Conservation (phyloP, 805 yeast genomes). For the Suhomyces sp. region DNA sequence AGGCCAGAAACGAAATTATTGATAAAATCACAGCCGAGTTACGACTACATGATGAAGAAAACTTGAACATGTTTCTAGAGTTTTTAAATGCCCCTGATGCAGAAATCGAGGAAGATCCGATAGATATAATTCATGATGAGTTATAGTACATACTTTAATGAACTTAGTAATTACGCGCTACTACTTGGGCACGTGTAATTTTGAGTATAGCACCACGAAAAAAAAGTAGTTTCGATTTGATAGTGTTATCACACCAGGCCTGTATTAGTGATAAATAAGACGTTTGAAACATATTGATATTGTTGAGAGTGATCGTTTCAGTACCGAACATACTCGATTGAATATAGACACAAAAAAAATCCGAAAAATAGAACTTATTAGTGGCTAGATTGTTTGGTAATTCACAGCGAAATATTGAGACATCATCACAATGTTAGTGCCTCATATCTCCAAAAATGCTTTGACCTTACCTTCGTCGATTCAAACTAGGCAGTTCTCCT, state of each 20-base stretch:
- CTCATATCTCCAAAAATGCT: slow-evolving; percentile 1
- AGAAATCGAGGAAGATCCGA: background rate
- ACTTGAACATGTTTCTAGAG: slow-evolving; percentile 1
- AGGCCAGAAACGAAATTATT: background rate
- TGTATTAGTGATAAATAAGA: background rate
- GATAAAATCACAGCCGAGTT: background rate
- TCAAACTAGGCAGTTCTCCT: slow-evolving; percentile 27
- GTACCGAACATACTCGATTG: background rate
- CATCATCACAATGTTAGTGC: slow-evolving; percentile 4
- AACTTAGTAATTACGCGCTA: background rate
- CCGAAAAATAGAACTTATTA: background rate
- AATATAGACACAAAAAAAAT: background rate
- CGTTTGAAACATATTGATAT: background rate
- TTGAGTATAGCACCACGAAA: background rate
- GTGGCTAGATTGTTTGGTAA: background rate
- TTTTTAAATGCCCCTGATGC: background rate
- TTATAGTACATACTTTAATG: slow-evolving; percentile 4
- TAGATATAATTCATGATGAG: background rate
- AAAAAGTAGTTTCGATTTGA: background rate
- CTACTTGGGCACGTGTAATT: background rate
- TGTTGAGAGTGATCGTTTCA: background rate
- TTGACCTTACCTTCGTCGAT: background rate
- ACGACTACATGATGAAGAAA: background rate
- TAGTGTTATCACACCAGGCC: background rate
- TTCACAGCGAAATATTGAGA: background rate